phyloP scores from a whole-genome alignment of 2,329 filamentous ascomycete genomes.

The Colletotrichum caudatum region DNA sequence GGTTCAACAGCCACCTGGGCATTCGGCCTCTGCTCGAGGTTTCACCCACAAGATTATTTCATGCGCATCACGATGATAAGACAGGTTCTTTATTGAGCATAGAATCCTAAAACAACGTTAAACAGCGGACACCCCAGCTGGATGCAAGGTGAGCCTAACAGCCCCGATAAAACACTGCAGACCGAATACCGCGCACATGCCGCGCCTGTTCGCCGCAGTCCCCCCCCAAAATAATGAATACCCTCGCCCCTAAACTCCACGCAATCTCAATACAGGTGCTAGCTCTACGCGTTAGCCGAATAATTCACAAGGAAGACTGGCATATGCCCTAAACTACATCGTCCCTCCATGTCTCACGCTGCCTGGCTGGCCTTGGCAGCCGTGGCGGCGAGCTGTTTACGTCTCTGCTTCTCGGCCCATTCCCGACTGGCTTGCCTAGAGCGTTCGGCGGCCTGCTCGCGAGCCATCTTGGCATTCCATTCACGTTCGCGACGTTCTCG shows the following conservation, averaged over 20 bases:
- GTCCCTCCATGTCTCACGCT: background rate
- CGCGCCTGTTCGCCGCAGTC: background rate
- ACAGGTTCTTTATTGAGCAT: background rate
- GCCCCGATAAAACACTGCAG: background rate
- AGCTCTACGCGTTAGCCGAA: conserved; percentile 8
- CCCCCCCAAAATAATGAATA: background rate
- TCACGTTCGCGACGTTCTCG: conserved; percentile 68
- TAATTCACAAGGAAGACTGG: conserved; percentile 10
- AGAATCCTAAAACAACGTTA: background rate
- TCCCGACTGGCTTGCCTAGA: conserved; percentile 69
- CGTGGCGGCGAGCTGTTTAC: conserved; percentile 49
- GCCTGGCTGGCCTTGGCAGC: conserved; percentile 17
- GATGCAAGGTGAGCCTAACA: background rate
- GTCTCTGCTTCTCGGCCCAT: conserved; percentile 71
- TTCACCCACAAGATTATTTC: background rate
- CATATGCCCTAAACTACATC: background rate
- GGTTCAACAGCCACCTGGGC: background rate
- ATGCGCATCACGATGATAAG: background rate
- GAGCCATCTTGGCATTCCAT: conserved; percentile 63
- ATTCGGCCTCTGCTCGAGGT: background rate
- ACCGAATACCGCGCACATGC: background rate
- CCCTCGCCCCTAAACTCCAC: conserved; percentile 15
- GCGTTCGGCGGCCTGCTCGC: conserved; percentile 71
- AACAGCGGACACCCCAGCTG: background rate
- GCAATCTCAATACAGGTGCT: conserved; percentile 3